Conservation (phyloP, 345 rosid species). For the Isatis tinctoria region DNA sequence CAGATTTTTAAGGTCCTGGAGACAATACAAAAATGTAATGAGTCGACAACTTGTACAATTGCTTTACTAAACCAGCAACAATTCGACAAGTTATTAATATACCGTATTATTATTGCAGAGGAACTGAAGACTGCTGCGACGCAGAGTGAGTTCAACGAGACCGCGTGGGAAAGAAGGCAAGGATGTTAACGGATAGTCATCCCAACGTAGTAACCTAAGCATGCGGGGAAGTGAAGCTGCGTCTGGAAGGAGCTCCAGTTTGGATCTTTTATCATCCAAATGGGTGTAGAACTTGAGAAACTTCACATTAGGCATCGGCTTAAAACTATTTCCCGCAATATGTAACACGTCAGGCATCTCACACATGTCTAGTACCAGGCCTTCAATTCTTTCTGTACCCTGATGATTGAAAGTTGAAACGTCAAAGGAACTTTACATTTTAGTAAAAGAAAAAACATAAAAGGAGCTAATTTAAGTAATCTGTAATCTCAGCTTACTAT, state of each 20-base stretch:
- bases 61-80: not conserved
- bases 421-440: not conserved
- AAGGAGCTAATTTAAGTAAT: not conserved
- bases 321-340: not conserved
- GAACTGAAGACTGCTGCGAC: not conserved
- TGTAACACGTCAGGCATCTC: not conserved
- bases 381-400: not conserved
- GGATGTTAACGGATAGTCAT: not conserved
- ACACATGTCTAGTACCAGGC: not conserved
- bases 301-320: not conserved
- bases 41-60: not conserved
- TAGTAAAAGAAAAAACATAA: not conserved
- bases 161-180: not conserved
- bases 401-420: not conserved
- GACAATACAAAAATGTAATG: not conserved
- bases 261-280: not conserved
- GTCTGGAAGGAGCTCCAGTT: not conserved
- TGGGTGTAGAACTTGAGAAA: not conserved
- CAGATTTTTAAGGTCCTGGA: not conserved
- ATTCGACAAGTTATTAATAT: not conserved
- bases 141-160: not conserved
- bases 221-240: not conserved
- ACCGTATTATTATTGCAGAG: not conserved
- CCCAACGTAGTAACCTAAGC: slow-evolving; percentile 2
- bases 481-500: not conserved